phyloP scores from a whole-genome alignment of 495 filamentous ascomycete genomes.

The Haplographium delicatum region DNA sequence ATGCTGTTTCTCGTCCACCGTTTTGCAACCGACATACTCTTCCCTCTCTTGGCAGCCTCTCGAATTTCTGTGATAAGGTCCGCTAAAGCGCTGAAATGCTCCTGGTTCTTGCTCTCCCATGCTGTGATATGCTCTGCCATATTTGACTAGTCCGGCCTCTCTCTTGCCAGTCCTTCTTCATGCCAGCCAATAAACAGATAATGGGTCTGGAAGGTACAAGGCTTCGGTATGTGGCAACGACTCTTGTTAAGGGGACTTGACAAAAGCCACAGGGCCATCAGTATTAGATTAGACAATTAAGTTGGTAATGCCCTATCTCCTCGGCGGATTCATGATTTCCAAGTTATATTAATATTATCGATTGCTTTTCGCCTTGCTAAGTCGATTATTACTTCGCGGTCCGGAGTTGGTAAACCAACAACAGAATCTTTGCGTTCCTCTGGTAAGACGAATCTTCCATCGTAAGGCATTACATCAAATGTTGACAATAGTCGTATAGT shows the following conservation, averaged over 20 bases:
- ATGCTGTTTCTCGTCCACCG: neutral
- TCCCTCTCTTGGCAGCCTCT: neutral
- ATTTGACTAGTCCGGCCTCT: neutral
- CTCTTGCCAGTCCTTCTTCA: neutral
- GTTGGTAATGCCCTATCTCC: too few relatives aligned
- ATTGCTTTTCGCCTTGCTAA: too few relatives aligned
- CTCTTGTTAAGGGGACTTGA: too few relatives aligned
- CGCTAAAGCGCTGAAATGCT: neutral
- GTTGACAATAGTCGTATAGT: neutral
- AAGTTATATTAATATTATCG: too few relatives aligned
- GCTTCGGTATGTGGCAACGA: constrained; percentile 5
- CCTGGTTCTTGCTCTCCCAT: constrained; percentile 6
- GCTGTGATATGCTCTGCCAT: neutral
- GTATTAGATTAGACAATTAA: too few relatives aligned
- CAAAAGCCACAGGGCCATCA: too few relatives aligned
- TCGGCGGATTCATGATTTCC: too few relatives aligned
- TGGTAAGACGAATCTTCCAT: neutral
- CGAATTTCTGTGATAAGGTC: constrained; percentile 1
- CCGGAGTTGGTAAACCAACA: constrained; percentile 1
- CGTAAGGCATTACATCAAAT: neutral
- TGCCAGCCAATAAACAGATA: constrained; percentile 1
- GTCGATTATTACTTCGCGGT: too few relatives aligned
- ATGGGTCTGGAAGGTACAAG: constrained; percentile 4
- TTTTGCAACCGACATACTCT: neutral
- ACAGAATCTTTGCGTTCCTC: neutral